phyloP scores from a whole-genome alignment of 169 alveolate genomes.

The Plasmodium relictum region DNA sequence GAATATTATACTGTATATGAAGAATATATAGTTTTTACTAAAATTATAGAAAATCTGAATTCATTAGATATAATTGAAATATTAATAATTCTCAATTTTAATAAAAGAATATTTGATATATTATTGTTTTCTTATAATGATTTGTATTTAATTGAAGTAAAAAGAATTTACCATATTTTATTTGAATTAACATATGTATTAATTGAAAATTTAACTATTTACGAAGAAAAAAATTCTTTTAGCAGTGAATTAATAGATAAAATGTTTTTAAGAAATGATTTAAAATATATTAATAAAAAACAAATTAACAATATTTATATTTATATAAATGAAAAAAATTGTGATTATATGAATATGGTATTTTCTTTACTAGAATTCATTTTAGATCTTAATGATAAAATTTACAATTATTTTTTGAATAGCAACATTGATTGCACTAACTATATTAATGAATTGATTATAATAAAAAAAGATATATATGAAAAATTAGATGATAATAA shows the following conservation, averaged over 20 bases:
- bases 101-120: constrained; percentile 5
- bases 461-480: constrained; percentile 7
- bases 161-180: constrained; percentile 26
- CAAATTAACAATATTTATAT: constrained; percentile 19
- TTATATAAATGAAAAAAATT: constrained; percentile 17
- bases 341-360: constrained; percentile 19
- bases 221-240: background rate
- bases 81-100: constrained; percentile 23
- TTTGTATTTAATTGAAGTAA: constrained; percentile 32
- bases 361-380: constrained; percentile 7
- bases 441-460: constrained; percentile 6
- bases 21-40: constrained; percentile 10
- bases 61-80: constrained; percentile 26
- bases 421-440: background rate
- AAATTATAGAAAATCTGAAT: constrained; percentile 26
- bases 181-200: constrained; percentile 42
- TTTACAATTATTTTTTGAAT: background rate
- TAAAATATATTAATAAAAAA: constrained; percentile 26
- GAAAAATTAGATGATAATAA: background rate
- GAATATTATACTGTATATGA: constrained; percentile 15
- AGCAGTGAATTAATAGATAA: constrained; percentile 9
- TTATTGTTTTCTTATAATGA: constrained; percentile 40
- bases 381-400: constrained; percentile 12
- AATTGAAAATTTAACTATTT: constrained; percentile 21
- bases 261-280: constrained; percentile 23